Evolutionary conservation across 2,329 filamentous ascomycete genomes (phyloP).

Genomic region (Fonsecaea multimorphosa): DNA sequence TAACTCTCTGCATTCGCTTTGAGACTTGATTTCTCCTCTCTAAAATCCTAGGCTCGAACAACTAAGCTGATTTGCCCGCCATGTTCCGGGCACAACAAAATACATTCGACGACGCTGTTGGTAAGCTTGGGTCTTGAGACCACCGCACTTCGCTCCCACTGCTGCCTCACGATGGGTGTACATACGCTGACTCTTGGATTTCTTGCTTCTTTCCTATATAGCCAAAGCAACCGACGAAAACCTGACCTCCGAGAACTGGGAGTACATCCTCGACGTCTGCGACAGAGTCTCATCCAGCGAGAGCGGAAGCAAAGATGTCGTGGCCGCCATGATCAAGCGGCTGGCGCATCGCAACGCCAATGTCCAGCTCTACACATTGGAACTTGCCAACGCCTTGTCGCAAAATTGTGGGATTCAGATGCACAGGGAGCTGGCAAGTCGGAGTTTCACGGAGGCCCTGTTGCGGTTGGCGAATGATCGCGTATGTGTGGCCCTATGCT

Average conservation of each 20-base stretch:
- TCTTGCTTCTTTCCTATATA: conserved; percentile 42
- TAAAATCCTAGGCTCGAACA: background rate
- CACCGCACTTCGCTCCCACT: conserved; percentile 2
- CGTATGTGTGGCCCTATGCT: conserved; percentile 45
- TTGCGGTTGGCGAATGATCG: conserved; percentile 89
- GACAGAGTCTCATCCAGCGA: conserved; percentile 63
- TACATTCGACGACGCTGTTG: conserved; percentile 72
- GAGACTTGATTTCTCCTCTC: background rate
- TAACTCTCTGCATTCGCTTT: background rate
- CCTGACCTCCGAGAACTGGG: conserved; percentile 83
- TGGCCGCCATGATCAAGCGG: conserved; percentile 88
- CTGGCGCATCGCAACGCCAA: conserved; percentile 93
- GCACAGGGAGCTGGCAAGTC: conserved; percentile 86
- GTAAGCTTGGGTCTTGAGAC: conserved; percentile 51
- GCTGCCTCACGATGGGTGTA: background rate
- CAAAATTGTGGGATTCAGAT: conserved; percentile 88
- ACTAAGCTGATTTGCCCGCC: conserved; percentile 14
- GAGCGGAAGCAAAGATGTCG: conserved; percentile 70
- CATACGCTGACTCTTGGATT: conserved; percentile 38
- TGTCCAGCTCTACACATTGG: conserved; percentile 92
- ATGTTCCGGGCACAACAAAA: conserved; percentile 71
- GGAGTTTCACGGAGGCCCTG: conserved; percentile 92
- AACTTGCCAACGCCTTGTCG: conserved; percentile 86
- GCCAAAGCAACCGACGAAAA: conserved; percentile 96
- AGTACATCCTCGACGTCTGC: conserved; percentile 70